Base-by-base conservation (phyloP, 2,329 filamentous ascomycete genomes). In the Rugonectria rugulosa region DNA sequence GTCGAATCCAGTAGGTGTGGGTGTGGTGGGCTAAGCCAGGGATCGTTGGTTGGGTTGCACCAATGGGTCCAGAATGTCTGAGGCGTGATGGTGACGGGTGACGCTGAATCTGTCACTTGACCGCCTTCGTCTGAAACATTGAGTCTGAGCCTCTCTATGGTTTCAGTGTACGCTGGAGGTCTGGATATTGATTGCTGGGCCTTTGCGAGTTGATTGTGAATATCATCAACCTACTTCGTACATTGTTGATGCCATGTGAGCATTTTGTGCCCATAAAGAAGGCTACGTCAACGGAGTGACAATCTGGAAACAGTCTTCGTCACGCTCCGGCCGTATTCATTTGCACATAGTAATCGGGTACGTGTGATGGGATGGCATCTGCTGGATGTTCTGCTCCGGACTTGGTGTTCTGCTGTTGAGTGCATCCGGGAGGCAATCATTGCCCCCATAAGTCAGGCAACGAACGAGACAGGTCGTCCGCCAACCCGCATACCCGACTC, bases 21-120 rank as follows among this genome's bases (percentile, higher is more conserved):
- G 29, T 43, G 52, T 56, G 38, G 38, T 51, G 48, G 31, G 21
- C 31, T 59, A 48, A 55, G 49, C 56, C 42, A 45, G 26, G 26
- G 26, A n/a, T n/a, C n/a, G n/a, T n/a, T 61, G 43, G 51, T 21
- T 27, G 37, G 46, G 44, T 47, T 58, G 56, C 54, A 60, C 56
- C 44, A 56, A 60, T 41, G 63, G 59, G 57, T 42, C 60, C 45
- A 41, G 20, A 40, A 47, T 40, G 52, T 55, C 38, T 49, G 31
- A 54, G 40, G 47, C 49, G 49, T 59, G 57, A 59, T 49, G 44
- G 47, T 38, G 47, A 56, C 56, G 48, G 52, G 52, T 59, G 56
- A 59, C 53, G 38, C 37, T 49, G 38, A 31, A 23, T 29, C 46
- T 46, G 53, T 59, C 56, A 59, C 40, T 59, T 57, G 57, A 59